Base-by-base conservation (phyloP, 2,329 filamentous ascomycete species). In the Westerdykella sp. region DNA sequence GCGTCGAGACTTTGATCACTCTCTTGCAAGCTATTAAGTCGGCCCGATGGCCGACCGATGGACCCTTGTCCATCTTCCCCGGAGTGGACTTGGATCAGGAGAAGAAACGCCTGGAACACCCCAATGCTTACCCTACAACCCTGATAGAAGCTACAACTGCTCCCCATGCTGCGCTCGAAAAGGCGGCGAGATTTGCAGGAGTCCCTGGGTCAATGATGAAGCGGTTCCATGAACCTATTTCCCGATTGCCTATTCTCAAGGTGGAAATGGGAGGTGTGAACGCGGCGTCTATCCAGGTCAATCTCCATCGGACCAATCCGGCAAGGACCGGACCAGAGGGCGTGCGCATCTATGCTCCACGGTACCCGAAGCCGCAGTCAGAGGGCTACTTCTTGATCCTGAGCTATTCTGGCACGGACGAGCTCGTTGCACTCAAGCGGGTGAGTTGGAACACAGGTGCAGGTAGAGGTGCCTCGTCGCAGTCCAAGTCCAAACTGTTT, bases 351-450 rank as follows among this genome's bases (percentile, higher is more conserved):
- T 95, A 84, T 56, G 88, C 93, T 0, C 91, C 94, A 2, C 78
- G 79, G 16, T 97, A 95, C 69, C 91, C 91, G 1, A 98, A 98
- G 68, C 82, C 89, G 13, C 93, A 98, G 67, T 93, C 82, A 0
- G 93, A 98, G 60, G 90, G 90, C 0, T 97, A 84, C 78, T 97
- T 98, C 66, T 79, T 93, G 12, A 62, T 97, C 16, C 76, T 95
- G 0, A 83, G 81, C 6, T 81, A 85, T 54, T 58, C 78, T 2
- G 72, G 71, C 1, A 77, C 70, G 6, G 87, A 91, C 46, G 87
- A 96, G 54, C 76, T 97, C 32, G 68, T 95, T 4, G 91, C 85
- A 2, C 73, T 98, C 49, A 97, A 95, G 75, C 76, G 93, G 23
- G 79, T 93, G 0, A 83, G 82, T 1, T 97, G 93, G 90, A 69